Percentiles rank a stretch among this genome's conserved stretches.
Conservation (phyloP, 257 asterid species). For the Ocimum tenuiflorum region DNA sequence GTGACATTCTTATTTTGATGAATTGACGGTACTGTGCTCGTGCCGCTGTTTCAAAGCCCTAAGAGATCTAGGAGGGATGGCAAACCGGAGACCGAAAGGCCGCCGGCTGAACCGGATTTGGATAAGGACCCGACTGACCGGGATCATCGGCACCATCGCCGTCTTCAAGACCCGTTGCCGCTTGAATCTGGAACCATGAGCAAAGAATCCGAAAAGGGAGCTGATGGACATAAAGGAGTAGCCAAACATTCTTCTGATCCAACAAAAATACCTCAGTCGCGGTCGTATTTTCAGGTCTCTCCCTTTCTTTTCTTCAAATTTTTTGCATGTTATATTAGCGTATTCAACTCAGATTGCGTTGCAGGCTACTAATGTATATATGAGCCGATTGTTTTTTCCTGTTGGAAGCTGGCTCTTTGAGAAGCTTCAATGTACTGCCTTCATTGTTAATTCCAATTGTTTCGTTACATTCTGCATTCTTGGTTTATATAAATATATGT, state of each 20-base stretch:
- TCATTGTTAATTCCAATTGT: constrained; percentile 14
- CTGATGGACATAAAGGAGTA: constrained; percentile 29
- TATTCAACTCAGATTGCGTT: neutral
- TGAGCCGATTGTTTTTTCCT: constrained; percentile 18
- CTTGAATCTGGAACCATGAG: constrained; percentile 31
- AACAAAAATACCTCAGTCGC: constrained; percentile 40
- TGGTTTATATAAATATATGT: too few relatives aligned
- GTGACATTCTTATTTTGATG: neutral
- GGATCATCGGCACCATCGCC: constrained; percentile 41
- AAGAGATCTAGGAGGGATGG: constrained; percentile 82
- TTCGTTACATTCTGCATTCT: too few relatives aligned
- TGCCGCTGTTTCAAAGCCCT: constrained; percentile 45
- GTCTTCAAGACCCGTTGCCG: constrained; percentile 46
- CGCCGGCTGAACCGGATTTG: constrained; percentile 16
- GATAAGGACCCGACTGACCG: constrained; percentile 37
- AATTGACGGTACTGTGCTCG: neutral
- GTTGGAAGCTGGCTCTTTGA: constrained; percentile 14
- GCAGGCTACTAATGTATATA: neutral
- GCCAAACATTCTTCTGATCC: constrained; percentile 38
- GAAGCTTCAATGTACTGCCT: constrained; percentile 23
- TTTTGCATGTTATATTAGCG: neutral
- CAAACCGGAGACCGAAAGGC: constrained; percentile 53
- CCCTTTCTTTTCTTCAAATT: neutral
- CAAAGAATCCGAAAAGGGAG: constrained; percentile 36
- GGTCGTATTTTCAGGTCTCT: constrained; percentile 56